Evolutionary conservation across 177 flowering plant species (phyloP).

Genomic region (Vitis hybrid): DNA sequence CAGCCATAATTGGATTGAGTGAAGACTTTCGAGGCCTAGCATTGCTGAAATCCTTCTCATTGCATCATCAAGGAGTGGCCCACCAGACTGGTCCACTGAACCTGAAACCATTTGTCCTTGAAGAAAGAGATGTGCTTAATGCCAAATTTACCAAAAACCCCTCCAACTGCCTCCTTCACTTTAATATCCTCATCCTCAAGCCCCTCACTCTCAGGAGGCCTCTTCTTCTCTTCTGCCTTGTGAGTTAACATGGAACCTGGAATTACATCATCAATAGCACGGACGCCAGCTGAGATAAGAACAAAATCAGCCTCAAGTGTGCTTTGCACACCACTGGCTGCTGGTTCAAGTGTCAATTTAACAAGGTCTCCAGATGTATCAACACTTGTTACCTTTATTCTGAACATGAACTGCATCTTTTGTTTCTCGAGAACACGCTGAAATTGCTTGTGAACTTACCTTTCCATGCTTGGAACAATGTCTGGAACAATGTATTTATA

Average conservation of each 20-base stretch:
- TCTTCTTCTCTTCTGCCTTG: too few species aligned
- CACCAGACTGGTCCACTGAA: too few species aligned
- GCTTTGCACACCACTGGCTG: too few species aligned
- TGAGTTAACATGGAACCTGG: slow-evolving; percentile 57
- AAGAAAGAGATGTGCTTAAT: too few species aligned
- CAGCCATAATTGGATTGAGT: too few species aligned
- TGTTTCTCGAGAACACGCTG: slow-evolving; percentile 23
- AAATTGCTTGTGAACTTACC: slow-evolving; percentile 59
- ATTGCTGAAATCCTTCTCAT: too few species aligned
- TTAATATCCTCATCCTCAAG: slow-evolving; percentile 1
- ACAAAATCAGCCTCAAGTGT: too few species aligned
- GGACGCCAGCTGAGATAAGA: slow-evolving; percentile 49
- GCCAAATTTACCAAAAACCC: too few species aligned
- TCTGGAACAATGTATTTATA: slow-evolving; percentile 21
- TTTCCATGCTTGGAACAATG: slow-evolving; percentile 71
- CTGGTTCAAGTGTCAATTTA: slow-evolving; percentile 63
- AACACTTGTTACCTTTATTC: slow-evolving; percentile 82
- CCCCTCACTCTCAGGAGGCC: slow-evolving; percentile 2
- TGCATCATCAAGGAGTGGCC: too few species aligned
- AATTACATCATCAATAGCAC: slow-evolving; percentile 80
- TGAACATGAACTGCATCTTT: slow-evolving; percentile 72
- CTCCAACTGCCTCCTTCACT: too few species aligned
- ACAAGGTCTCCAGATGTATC: slow-evolving; percentile 54
- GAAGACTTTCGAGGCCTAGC: too few species aligned
- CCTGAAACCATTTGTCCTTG: too few species aligned